phyloP scores from a whole-genome alignment of 768 basidiomycete species.

The Kockovaella imperatae region DNA sequence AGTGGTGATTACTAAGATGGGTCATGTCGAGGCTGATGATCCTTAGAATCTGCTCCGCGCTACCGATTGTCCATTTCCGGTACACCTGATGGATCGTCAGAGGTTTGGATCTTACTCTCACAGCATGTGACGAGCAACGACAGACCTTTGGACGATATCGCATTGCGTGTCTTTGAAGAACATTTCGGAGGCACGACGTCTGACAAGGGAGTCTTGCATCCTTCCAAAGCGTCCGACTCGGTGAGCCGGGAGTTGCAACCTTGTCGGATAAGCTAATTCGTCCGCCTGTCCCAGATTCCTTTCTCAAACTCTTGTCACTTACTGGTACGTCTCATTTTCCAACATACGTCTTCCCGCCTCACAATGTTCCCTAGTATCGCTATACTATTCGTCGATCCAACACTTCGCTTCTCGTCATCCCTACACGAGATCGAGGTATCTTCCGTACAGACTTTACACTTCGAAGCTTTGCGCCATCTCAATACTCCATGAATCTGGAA shows the following conservation, averaged over 20 bases:
- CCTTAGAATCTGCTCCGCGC: too few species aligned
- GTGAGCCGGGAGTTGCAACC: constrained; percentile 1
- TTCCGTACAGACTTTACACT: constrained; percentile 37
- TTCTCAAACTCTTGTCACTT: constrained; percentile 51
- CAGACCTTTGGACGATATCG: constrained; percentile 60
- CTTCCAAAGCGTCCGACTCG: background rate
- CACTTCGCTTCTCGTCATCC: constrained; percentile 15
- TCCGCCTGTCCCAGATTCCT: constrained; percentile 27
- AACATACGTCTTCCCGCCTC: background rate
- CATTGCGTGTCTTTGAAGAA: constrained; percentile 51
- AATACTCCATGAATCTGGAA: constrained; percentile 16
- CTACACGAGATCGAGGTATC: constrained; percentile 32
- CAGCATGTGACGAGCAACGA: constrained; percentile 63
- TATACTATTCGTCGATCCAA: constrained; percentile 1
- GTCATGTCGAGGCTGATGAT: too few species aligned
- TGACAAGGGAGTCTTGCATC: background rate
- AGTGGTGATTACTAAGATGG: background rate
- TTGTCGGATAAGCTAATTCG: constrained; percentile 4
- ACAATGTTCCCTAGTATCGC: constrained; percentile 10
- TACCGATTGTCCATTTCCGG: constrained; percentile 1
- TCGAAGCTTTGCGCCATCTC: constrained; percentile 15
- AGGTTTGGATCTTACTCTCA: constrained; percentile 74
- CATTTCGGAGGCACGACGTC: constrained; percentile 1
- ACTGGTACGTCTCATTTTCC: constrained; percentile 36
- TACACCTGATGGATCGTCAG: constrained; percentile 38